Evolutionary conservation across 1,139 yeast species (phyloP).

Genomic region (Kodamaea sp.): DNA sequence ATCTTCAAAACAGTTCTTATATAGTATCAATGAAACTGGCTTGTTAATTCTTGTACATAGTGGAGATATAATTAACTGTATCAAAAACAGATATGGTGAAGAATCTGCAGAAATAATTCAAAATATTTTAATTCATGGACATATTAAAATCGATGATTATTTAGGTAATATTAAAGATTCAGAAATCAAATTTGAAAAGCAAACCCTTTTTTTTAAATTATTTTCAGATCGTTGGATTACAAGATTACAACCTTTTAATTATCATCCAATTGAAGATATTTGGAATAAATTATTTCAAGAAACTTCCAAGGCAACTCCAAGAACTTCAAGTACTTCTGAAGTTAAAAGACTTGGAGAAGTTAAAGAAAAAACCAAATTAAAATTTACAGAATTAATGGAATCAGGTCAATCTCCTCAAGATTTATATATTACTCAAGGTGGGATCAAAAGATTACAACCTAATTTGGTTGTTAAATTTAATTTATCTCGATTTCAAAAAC

Average conservation of each 20-base stretch:
- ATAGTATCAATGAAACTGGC: slow-evolving; percentile 64
- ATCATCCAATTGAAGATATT: slow-evolving; percentile 50
- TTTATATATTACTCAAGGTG: slow-evolving; percentile 28
- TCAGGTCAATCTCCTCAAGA: slow-evolving; percentile 28
- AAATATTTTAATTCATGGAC: slow-evolving; percentile 62
- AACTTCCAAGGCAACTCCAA: slow-evolving; percentile 48
- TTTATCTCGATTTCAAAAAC: slow-evolving; percentile 63
- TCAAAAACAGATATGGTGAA: slow-evolving; percentile 41
- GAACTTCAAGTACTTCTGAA: slow-evolving; percentile 51
- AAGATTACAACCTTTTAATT: slow-evolving; percentile 41
- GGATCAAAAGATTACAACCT: slow-evolving; percentile 43
- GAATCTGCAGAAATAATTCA: slow-evolving; percentile 68
- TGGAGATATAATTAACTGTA: slow-evolving; percentile 66
- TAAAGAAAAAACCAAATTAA: slow-evolving; percentile 53
- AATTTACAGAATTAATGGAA: slow-evolving; percentile 35
- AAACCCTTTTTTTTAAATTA: slow-evolving; percentile 41
- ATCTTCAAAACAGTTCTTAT: slow-evolving; percentile 39
- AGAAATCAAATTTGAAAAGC: slow-evolving; percentile 22
- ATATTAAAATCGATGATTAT: slow-evolving; percentile 60
- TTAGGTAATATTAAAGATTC: slow-evolving; percentile 35
- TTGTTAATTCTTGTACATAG: slow-evolving; percentile 62
- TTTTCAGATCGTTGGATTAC: slow-evolving; percentile 57
- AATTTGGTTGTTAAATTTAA: slow-evolving; percentile 58
- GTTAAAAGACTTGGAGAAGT: slow-evolving; percentile 65
- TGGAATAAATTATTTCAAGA: slow-evolving; percentile 55